These are phyloP conservation scores for bread wheat (Triticum aestivum) DNA, from an alignment of 176 grass and related monocot genomes.

Conservation along the genomic window DNA sequence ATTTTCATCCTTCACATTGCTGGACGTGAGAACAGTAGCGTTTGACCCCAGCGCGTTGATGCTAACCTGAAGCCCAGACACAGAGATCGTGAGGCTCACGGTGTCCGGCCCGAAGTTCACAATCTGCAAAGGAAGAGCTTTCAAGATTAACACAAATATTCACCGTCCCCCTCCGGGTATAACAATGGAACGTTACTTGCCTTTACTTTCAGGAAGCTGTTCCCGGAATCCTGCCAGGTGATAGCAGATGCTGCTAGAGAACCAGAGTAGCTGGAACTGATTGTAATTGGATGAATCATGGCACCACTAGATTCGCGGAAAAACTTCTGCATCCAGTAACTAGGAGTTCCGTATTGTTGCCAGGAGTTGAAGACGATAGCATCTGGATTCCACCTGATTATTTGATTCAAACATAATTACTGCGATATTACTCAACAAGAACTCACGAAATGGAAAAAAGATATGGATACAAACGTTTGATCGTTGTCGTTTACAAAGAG, in stretches of 20 bases:
- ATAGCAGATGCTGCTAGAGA: conserved; percentile 72
- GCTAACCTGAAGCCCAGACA: conserved; percentile 48
- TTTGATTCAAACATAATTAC: not conserved
- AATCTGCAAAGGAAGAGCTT: conserved; percentile 45
- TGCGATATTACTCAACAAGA: not conserved
- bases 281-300: conserved; percentile 52
- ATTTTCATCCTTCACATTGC: conserved; percentile 80
- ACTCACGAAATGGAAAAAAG: not conserved
- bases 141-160: not conserved
- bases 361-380: conserved; percentile 87
- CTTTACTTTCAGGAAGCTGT: conserved; percentile 77
- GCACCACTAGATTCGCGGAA: conserved; percentile 76
- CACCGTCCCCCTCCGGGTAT: not conserved
- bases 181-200: not conserved
- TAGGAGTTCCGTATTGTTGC: conserved; percentile 81
- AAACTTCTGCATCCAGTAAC: conserved; percentile 75
- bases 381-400: conserved; percentile 73
- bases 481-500: conserved; percentile 75
- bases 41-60: conserved; percentile 40
- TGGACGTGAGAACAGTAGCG: conserved; percentile 64
- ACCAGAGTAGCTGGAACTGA: conserved; percentile 54
- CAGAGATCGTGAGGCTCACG: conserved; percentile 46
- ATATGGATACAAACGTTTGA: conserved; percentile 40
- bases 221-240: conserved; percentile 62
- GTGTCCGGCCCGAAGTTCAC: conserved; percentile 64